Base-by-base conservation (phyloP, 2,329 filamentous ascomycete species). In the Cryoendolithus antarcticus region DNA sequence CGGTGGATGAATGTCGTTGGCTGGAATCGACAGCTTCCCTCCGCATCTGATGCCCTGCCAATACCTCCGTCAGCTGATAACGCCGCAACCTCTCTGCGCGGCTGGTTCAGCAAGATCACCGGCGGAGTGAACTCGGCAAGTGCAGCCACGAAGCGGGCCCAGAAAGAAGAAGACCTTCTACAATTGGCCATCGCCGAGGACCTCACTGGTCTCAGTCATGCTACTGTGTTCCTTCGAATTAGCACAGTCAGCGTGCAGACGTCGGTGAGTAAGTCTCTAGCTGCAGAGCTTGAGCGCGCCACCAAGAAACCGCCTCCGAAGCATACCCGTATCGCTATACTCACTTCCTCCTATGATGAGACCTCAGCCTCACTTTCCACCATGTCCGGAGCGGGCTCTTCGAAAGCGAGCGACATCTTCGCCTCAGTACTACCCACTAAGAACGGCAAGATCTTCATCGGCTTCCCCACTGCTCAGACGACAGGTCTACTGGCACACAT, bases 291-390 rank as follows among this genome's bases (percentile, higher is more conserved):
- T 8, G 86, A 96, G 63, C 77, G 93, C 44, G 91, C 93, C 10
- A 98, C 93, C 1, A 95, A 96, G 63, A 98, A 98, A 55, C 85
- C 88, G 2, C 91, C 93, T 1, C 91, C 91, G 1, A 94, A 86
- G 57, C 74, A 73, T 8, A 93, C 91, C 0, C 84, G 78, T 37
- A 74, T 98, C 21, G 82, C 89, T 5, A 83, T 96, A 28, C 63
- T 98, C 36, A 95, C 88, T 1, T 86, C 89, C 11, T 93, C 89
- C 0, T 93, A 89, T 55, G 85, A 93, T 51, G 86, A 91, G 52
- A 72, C 76, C 1, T 66, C 78, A 38, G 77, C 79, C 2, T 80
- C 82, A 0, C 69, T 79, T 42, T 70, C 68, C 15, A 62, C 61
- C 9, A 50, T 62, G n/a, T 74, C 71, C 2, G 67, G 65, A n/a